Conservation (phyloP, 148 eudicot species). For the Vaccinium myrtillus region DNA sequence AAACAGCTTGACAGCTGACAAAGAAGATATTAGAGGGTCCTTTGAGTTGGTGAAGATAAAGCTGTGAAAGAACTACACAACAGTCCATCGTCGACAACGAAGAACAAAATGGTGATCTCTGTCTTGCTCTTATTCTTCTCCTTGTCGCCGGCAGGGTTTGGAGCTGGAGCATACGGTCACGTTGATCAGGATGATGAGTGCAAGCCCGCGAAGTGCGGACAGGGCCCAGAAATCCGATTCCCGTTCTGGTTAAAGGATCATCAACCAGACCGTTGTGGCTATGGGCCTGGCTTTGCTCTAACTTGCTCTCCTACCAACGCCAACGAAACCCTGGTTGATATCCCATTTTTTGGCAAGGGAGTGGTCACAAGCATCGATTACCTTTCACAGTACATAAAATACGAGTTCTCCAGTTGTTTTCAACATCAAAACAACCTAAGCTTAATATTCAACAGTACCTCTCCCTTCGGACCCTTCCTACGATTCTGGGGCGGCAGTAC, state of each 20-base stretch:
- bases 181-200: not conserved
- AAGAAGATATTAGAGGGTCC: too few species aligned
- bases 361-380: not conserved
- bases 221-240: not conserved
- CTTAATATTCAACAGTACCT: too few species aligned
- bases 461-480: too few species aligned
- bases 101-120: not conserved
- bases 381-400: rapidly evolving
- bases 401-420: too few species aligned
- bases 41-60: too few species aligned
- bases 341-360: not conserved
- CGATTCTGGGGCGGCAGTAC: too few species aligned
- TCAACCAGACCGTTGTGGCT: not conserved
- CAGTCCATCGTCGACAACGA: too few species aligned
- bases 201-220: not conserved
- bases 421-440: too few species aligned
- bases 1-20: too few species aligned
- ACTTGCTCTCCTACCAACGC: not conserved
- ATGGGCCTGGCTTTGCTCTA: not conserved
- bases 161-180: not conserved
- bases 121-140: not conserved
- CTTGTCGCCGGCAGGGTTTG: not conserved
- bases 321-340: not conserved
- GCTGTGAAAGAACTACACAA: too few species aligned
- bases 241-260: not conserved